phyloP scores from a whole-genome alignment of 2,329 filamentous ascomycete genomes.

The Metarhizium rileyi region DNA sequence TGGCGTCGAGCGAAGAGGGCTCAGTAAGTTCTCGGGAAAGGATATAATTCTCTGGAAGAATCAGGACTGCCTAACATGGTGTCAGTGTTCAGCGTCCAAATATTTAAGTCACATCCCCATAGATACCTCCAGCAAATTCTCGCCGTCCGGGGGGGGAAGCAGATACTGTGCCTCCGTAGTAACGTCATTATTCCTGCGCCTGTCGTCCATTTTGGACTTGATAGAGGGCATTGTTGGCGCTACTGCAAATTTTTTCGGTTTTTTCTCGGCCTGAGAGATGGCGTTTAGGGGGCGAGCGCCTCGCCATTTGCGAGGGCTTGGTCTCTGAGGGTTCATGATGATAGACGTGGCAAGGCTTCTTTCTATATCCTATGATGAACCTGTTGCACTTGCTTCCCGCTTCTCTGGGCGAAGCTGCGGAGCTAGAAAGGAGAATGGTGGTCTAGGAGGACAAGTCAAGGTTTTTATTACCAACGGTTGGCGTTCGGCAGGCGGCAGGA shows the following conservation, averaged over 20 bases:
- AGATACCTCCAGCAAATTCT: slow-evolving; percentile 16
- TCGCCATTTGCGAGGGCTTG: not conserved
- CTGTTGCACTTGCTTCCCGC: not conserved
- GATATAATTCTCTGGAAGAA: slow-evolving; percentile 20
- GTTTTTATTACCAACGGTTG: not conserved
- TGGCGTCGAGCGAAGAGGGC: slow-evolving; percentile 14
- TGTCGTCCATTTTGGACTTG: slow-evolving; percentile 14
- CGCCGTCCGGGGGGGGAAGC: slow-evolving; percentile 14
- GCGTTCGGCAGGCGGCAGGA: not conserved
- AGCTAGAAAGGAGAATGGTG: not conserved
- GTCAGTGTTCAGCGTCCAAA: slow-evolving; percentile 2
- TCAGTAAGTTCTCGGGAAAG: slow-evolving; percentile 17
- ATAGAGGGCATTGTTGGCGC: slow-evolving; percentile 10
- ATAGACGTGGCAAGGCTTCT: not conserved
- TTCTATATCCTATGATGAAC: not conserved
- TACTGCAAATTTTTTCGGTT: not conserved
- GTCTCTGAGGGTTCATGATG: not conserved
- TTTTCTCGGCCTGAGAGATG: not conserved
- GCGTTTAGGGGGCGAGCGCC: not conserved
- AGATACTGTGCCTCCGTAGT: slow-evolving; percentile 14
- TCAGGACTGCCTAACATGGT: slow-evolving; percentile 14
- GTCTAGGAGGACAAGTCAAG: not conserved
- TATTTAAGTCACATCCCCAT: not conserved
- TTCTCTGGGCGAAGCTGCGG: not conserved
- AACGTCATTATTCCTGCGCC: slow-evolving; percentile 10